Base-by-base conservation (phyloP, 2,329 filamentous ascomycete genomes). In the Neofusicoccum sp. region DNA sequence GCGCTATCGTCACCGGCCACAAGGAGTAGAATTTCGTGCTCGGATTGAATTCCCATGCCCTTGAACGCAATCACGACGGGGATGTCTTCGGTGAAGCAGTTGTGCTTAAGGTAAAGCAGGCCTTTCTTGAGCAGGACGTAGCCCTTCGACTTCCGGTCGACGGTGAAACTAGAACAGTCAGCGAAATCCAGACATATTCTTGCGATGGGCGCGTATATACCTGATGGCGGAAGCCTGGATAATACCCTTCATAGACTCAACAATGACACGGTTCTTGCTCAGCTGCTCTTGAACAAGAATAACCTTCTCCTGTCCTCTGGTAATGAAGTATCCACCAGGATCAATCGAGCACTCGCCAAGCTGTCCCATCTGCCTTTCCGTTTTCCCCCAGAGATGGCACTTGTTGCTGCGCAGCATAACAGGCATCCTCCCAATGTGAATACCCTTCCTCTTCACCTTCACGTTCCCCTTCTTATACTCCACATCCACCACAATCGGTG, bases 191-290 rank as follows among this genome's bases (percentile, higher is more conserved):
- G 16, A 30, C 7, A 1, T 40, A n/a, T 8, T 28, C 14, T 14
- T 33, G n/a, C n/a, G 7, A 11, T 1, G 6, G 26, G 5, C 44
- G 56, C 36, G 30, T 31, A 62, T 67, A 64, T 71, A 81, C 80
- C 81, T 84, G 6, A 93, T 99, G 31, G 98, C 95, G 1, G 95
- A 98, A 38, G 96, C 95, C 67, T 93, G 91, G 61, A 98, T 93
- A 65, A 96, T 87, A 63, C 90, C 90, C 76, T 97, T 98, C 78
- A 96, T 96, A 60, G 91, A 88, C 76, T 99, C 96, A 14, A 99
- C 93, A 73, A 99, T 97, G 70, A 99, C 90, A 79, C 95, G 87
- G 76, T 99, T 99, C 84, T 99, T 99, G 83, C 95, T 99, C 72
- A 99, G 80, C 78, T 99, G 95, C 73, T 99, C 96, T 75, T 99